A percentile compares a stretch with the other conserved stretches of the same genome.
phyloP scores from a whole-genome alignment of 306 rosid species.

The Begonia loranthoides region DNA sequence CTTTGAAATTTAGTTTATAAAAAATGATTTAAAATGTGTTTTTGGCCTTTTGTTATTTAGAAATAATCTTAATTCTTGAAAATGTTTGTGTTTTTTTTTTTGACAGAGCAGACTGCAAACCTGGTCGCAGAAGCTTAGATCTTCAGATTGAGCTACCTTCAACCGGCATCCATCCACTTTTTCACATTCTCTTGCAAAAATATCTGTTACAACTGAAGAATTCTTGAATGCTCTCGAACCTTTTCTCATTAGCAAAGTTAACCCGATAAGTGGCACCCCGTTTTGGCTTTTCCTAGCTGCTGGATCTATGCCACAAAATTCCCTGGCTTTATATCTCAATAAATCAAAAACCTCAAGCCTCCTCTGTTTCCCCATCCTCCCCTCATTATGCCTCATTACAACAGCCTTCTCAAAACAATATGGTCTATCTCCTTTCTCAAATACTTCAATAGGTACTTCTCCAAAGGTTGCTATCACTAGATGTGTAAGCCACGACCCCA shows the following conservation, averaged over 20 bases:
- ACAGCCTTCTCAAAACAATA: conserved; percentile 23
- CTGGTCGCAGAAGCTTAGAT: conserved; percentile 23
- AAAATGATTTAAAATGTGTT: too few relatives aligned
- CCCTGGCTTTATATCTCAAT: conserved; percentile 22
- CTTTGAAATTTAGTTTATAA: too few relatives aligned
- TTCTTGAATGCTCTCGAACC: conserved; percentile 23
- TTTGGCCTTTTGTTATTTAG: not conserved
- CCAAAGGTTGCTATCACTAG: conserved; percentile 12
- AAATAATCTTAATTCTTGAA: not conserved
- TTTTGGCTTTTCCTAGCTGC: conserved; percentile 10
- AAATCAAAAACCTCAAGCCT: conserved; percentile 13
- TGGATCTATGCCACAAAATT: conserved; percentile 11
- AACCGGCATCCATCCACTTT: conserved; percentile 13
- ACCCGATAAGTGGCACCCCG: conserved; percentile 17
- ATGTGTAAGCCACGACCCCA: conserved; percentile 21
- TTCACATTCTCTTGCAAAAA: conserved; percentile 18
- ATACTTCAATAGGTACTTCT: conserved; percentile 7
- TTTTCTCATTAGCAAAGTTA: conserved; percentile 21
- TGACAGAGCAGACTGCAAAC: conserved; percentile 6
- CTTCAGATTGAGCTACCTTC: conserved; percentile 20
- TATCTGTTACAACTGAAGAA: conserved; percentile 8
- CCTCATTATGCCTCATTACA: conserved; percentile 24
- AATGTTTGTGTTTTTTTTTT: not conserved
- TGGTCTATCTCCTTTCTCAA: conserved; percentile 8
- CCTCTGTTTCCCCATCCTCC: conserved; percentile 18